Evolutionary conservation across 805 yeast species (phyloP), one percentile per base, ranked within the genome.

Genomic region (Huiozyma naganishii): DNA sequence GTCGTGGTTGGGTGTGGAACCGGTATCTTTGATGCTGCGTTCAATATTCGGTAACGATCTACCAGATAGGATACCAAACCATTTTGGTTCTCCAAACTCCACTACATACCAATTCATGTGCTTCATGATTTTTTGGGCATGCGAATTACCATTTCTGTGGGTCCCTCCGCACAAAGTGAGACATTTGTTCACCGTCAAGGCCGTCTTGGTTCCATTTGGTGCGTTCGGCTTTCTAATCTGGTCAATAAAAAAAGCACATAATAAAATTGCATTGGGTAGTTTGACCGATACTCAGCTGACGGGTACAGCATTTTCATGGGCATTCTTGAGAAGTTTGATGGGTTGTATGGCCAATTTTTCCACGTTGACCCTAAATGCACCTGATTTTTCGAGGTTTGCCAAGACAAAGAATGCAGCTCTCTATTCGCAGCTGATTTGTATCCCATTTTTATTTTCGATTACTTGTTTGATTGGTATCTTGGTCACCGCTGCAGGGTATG

Each of bases 181-280:
- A 56, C 88, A 85, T 64, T 71, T 89, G 48, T 89, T 88, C 68
- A 81, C 95, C 0, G 72, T 79, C 47, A 89, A 89, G 63, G 82
- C 95, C 2, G 72, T 76, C 52, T 65, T 82, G 29, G 82, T 85
- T 42, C 95, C 96, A 4, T 66, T 82, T 43, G 95, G 94, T 0
- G 95, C 94, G 30, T 68, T 89, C 48, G 85, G 80, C 0, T 85
- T 88, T 58, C 69, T 89, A 53, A 72, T 85, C 33, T 89, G 97
- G 97, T 76, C 95, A 4, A 65, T 86, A 41, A 79, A 76, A 39
- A 82, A 84, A 59, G 85, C 94, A 29, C 75, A 77, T 41, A 95
- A 95, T 35, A 77, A 54, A 7, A 46, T 61, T 38, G 58, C 60
- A 2, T 42, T 61, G 36, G 61, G 62, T 12, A 47, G 59, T 1